Evolutionary conservation across 2,329 filamentous ascomycete species (phyloP).

Genomic region (Colletotrichum tabaci): DNA sequence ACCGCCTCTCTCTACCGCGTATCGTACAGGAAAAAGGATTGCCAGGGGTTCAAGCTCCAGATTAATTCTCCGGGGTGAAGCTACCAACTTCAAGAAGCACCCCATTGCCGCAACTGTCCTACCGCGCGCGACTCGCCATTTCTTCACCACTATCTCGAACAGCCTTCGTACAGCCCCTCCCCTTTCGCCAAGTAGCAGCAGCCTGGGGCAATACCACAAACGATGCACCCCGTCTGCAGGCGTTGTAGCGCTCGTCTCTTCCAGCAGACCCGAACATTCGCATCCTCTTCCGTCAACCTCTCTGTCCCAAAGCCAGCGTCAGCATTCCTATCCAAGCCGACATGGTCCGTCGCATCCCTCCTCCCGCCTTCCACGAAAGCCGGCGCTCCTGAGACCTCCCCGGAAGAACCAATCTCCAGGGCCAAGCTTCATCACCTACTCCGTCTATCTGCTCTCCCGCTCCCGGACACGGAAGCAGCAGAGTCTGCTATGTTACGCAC

Average conservation of each 20-base stretch:
- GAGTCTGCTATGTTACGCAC: constrained; percentile 81
- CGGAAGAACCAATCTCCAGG: constrained; percentile 68
- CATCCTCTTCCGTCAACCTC: constrained; percentile 28
- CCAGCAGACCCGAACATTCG: constrained; percentile 31
- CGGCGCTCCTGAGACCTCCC: constrained; percentile 47
- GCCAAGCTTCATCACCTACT: constrained; percentile 86
- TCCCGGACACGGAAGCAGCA: constrained; percentile 73
- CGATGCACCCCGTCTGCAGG: constrained; percentile 30
- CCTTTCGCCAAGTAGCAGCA: background rate
- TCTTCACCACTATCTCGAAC: background rate
- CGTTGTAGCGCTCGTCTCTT: constrained; percentile 28
- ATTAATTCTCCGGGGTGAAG: constrained; percentile 17
- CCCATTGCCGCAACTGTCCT: background rate
- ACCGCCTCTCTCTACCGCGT: background rate
- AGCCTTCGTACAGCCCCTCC: too few relatives aligned
- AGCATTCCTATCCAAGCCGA: constrained; percentile 75
- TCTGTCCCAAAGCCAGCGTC: constrained; percentile 34
- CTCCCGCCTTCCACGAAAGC: constrained; percentile 62
- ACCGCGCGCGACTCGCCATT: background rate
- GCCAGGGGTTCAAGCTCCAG: constrained; percentile 35
- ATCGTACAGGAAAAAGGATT: background rate
- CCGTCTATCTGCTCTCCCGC: constrained; percentile 88
- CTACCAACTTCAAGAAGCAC: constrained; percentile 18
- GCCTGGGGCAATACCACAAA: background rate
- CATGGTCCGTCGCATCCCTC: constrained; percentile 87